Evolutionary conservation across 441 rosid genomes (phyloP).

Genomic region (Erodium moschatum): DNA sequence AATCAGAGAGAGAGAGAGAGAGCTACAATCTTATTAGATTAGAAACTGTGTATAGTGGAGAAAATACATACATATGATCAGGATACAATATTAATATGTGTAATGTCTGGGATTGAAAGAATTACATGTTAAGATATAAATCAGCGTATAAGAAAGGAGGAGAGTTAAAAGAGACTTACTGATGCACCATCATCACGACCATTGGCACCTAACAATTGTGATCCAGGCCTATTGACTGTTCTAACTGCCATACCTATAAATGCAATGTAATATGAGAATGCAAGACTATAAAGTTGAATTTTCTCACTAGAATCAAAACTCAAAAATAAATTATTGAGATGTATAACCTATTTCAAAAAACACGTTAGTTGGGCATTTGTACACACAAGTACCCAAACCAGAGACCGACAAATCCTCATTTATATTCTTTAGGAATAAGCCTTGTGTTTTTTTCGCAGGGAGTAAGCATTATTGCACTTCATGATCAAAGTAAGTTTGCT

Average conservation of each 20-base stretch:
- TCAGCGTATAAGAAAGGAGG: conserved; percentile 1
- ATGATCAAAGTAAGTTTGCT: background rate
- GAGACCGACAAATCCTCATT: background rate
- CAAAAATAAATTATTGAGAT: background rate
- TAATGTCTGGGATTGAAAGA: background rate
- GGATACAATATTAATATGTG: conserved; percentile 5
- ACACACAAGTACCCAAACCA: background rate
- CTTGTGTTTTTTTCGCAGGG: background rate
- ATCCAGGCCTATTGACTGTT: conserved; percentile 16
- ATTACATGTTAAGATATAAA: conserved; percentile 9
- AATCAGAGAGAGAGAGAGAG: background rate
- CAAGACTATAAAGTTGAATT: background rate
- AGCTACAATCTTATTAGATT: background rate
- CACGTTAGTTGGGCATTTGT: background rate
- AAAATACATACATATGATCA: background rate
- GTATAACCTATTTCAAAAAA: background rate
- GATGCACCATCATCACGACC: conserved; percentile 24
- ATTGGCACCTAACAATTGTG: conserved; percentile 20
- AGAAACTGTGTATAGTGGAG: background rate
- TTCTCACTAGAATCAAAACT: background rate
- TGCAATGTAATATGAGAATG: conserved; percentile 3
- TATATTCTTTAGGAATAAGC: background rate
- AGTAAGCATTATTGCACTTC: background rate
- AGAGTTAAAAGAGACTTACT: conserved; percentile 20
- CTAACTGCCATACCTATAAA: conserved; percentile 14